Evolutionary conservation across 768 basidiomycete species (phyloP).

Genomic region (Suillus placidus): DNA sequence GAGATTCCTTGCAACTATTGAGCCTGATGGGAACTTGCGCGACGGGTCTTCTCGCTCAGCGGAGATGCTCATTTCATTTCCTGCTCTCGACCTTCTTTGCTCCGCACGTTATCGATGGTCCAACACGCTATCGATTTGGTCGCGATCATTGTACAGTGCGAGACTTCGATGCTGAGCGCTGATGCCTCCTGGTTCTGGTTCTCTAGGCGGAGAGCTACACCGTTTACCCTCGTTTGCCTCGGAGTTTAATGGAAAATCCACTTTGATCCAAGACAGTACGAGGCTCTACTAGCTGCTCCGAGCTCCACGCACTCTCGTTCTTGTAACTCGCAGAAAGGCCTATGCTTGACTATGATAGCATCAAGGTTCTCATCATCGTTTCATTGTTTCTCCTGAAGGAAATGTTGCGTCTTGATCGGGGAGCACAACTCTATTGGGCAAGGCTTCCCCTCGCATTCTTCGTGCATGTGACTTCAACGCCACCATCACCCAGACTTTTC

Average conservation of each 20-base stretch:
- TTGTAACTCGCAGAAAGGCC: too few relatives aligned
- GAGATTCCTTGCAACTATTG: not conserved
- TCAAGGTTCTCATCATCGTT: not conserved
- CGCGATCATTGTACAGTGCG: not conserved
- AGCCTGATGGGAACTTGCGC: conserved; percentile 4
- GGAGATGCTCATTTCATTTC: conserved; percentile 2
- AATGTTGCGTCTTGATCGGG: not conserved
- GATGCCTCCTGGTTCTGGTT: not conserved
- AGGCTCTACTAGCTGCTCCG: not conserved
- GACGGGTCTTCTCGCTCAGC: not conserved
- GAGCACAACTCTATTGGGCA: not conserved
- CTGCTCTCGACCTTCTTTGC: not conserved
- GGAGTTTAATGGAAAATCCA: not conserved
- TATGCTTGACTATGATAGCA: not conserved
- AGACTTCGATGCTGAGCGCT: not conserved
- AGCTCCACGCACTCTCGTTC: not conserved
- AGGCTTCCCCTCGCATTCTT: not conserved
- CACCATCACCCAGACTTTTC: not conserved
- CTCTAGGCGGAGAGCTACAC: not conserved
- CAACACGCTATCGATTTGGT: not conserved
- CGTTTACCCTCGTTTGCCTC: not conserved
- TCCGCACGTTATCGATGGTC: conserved; percentile 4
- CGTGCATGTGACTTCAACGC: not conserved
- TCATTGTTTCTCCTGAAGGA: not conserved
- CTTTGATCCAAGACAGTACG: not conserved